Conservation (phyloP, 2,329 filamentous ascomycete genomes). For the Mollisia scopiformis region DNA sequence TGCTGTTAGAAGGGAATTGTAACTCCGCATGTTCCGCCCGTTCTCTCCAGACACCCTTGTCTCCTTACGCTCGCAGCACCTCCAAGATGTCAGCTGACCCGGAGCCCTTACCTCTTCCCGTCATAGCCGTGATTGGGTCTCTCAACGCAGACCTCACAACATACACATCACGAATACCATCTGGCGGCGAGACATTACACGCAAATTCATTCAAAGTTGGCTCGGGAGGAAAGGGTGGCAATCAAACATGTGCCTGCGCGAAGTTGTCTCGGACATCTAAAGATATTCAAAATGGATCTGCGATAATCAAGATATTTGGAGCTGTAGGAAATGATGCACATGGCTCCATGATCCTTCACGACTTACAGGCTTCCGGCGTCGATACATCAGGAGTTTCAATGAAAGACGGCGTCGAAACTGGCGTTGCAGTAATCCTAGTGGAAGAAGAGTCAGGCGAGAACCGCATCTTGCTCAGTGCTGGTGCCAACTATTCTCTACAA, state of each 20-base stretch:
- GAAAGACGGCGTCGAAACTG: conserved; percentile 46
- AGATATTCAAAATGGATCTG: conserved; percentile 7
- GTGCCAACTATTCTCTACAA: conserved; percentile 61
- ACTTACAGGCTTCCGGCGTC: conserved; percentile 4
- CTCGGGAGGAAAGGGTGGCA: conserved; percentile 14
- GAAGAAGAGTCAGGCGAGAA: conserved; percentile 74
- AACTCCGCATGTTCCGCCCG: background rate
- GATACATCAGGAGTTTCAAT: conserved; percentile 7
- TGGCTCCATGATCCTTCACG: background rate
- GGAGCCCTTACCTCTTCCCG: background rate
- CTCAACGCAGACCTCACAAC: conserved; percentile 18
- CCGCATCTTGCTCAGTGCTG: conserved; percentile 72
- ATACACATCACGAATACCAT: conserved; percentile 14
- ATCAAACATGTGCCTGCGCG: conserved; percentile 16
- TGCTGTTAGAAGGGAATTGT: background rate
- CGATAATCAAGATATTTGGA: conserved; percentile 12
- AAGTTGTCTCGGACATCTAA: conserved; percentile 2
- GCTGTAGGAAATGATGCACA: conserved; percentile 15
- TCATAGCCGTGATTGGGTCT: conserved; percentile 15
- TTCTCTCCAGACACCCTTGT: background rate
- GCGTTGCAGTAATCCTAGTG: conserved; percentile 73
- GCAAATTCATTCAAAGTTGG: conserved; percentile 11
- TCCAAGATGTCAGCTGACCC: background rate
- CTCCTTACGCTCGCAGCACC: background rate
- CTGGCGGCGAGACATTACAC: conserved; percentile 13